Evolutionary conservation across 331 rosid genomes (phyloP).

Genomic region (Prunus yedoensis): DNA sequence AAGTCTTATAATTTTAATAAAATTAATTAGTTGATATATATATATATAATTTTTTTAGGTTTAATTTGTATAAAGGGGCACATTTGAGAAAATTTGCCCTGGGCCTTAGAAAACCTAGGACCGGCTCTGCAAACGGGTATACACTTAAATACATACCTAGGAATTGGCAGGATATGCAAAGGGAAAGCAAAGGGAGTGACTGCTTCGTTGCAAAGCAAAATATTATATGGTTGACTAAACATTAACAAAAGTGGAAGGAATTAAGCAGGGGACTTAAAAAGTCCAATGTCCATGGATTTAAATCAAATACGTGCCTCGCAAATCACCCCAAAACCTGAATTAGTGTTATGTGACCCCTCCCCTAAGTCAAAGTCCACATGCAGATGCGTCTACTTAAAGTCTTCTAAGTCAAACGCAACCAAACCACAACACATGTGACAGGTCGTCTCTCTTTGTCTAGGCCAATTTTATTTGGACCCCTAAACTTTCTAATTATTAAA

Average conservation of each 20-base stretch:
- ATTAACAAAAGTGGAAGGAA: neutral
- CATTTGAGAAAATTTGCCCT: too few species aligned
- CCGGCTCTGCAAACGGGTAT: too few species aligned
- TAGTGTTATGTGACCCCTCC: neutral
- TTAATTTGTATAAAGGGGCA: too few species aligned
- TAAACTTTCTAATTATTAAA: too few species aligned
- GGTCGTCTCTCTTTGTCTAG: too few species aligned
- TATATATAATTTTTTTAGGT: too few species aligned
- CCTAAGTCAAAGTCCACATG: constrained; percentile 26
- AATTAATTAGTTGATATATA: too few species aligned
- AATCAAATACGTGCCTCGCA: constrained; percentile 25
- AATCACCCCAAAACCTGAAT: constrained; percentile 30
- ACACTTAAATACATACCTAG: neutral
- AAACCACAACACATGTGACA: neutral
- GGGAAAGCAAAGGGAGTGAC: neutral
- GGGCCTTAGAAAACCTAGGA: too few species aligned
- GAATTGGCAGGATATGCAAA: neutral
- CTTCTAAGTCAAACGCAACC: neutral
- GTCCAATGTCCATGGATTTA: constrained; percentile 3
- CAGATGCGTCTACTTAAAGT: constrained; percentile 21
- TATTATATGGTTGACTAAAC: neutral
- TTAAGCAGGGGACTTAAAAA: neutral
- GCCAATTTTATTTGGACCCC: too few species aligned
- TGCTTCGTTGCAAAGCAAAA: neutral
- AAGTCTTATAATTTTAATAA: too few species aligned